Percentiles rank a stretch among this genome's conserved stretches.
Evolutionary conservation across 257 asterid species (phyloP).

Genomic region (Gentiana macrophylla): DNA sequence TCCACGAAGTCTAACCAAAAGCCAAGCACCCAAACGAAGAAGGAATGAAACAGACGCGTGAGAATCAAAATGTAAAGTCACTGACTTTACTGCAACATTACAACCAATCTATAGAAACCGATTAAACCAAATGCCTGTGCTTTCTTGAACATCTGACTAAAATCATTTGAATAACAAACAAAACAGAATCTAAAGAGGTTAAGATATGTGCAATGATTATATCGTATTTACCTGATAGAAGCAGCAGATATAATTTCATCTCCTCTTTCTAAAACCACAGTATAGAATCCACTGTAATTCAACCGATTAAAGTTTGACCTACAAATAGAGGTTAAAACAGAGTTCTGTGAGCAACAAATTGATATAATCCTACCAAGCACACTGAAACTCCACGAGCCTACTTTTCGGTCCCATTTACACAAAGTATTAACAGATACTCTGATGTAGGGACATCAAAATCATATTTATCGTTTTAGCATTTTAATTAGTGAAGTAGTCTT

Average conservation of each 20-base stretch:
- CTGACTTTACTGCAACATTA: no score
- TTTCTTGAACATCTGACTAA: background rate
- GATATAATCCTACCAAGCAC: no score
- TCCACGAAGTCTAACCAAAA: constrained; percentile 63
- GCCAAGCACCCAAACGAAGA: constrained; percentile 7
- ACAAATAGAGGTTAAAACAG: constrained; percentile 2
- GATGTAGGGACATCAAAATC: no score
- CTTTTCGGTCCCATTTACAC: no score
- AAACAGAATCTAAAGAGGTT: background rate
- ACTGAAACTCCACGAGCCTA: no score
- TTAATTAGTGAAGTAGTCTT: no score
- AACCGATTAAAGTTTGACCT: constrained; percentile 85
- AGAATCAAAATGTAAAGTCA: no score
- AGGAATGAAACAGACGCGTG: no score
- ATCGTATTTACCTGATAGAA: constrained; percentile 56
- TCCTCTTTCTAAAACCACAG: constrained; percentile 79
- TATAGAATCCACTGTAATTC: constrained; percentile 70
- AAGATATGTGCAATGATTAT: background rate
- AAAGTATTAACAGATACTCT: no score
- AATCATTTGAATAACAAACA: background rate
- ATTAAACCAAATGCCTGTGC: no score
- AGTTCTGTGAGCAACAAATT: background rate
- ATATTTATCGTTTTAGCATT: no score
- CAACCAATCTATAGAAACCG: no score
- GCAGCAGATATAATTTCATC: constrained; percentile 91